These are phyloP conservation scores for Carex scoparia DNA, from an alignment of 176 grass and related monocot species.

Conservation along the genomic window DNA sequence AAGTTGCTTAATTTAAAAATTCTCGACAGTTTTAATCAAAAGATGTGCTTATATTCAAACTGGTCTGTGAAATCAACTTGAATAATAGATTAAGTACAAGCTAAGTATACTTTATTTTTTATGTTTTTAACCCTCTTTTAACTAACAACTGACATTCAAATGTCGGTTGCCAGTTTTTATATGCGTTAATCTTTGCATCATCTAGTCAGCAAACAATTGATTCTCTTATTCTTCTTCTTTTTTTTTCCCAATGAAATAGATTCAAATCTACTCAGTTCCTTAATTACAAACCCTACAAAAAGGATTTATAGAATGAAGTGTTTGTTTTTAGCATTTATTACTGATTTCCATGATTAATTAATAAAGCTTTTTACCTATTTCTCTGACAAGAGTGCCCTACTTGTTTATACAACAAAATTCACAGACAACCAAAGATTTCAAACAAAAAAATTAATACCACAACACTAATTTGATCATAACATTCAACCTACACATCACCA, in stretches of 20 bases:
- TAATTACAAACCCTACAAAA: background rate
- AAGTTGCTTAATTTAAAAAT: conserved; percentile 19
- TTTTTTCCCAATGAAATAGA: background rate
- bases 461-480: background rate
- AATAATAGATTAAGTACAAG: background rate
- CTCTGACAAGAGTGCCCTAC: conserved; percentile 10
- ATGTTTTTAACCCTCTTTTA: background rate
- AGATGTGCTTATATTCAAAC: conserved; percentile 8
- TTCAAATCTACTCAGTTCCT: background rate
- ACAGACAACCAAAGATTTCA: conserved; percentile 21
- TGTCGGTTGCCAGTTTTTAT: background rate
- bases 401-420: conserved; percentile 31
- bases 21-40: conserved; percentile 4
- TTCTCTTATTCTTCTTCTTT: background rate
- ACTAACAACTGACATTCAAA: conserved; percentile 15
- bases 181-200: background rate
- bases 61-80: background rate
- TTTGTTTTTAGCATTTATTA: conserved; percentile 10
- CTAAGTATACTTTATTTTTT: background rate
- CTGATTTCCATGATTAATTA: conserved; percentile 18
- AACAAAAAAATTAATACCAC: conserved; percentile 23
- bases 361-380: conserved; percentile 25
- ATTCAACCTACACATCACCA: conserved; percentile 15
- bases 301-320: background rate
- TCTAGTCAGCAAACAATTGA: conserved; percentile 2